Base-by-base conservation (phyloP, 192 early-diverging fungal genomes). In the Jimgerdemannia flammicorona region DNA sequence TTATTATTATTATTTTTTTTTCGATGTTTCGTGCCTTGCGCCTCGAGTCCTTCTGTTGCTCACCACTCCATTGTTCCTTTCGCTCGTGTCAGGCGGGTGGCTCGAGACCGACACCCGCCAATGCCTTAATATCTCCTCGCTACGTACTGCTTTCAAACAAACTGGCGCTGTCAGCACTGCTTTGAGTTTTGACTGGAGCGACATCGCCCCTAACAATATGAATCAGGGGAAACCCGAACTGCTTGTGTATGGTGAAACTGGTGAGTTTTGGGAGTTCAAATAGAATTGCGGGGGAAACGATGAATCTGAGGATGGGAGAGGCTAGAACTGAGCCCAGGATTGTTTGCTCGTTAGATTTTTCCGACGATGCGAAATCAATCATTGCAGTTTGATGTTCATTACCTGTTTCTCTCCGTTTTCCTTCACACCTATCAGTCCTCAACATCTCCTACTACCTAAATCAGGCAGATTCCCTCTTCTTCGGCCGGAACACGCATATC, bases 401-500 rank as follows among this genome's bases (percentile, higher is more conserved):
- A 29, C 29, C 29, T 29, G 29, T 29, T 68, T 20, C 67, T 20
- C 40, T 41, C 67, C 19, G 29, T 29, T 29, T 29, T 20, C 18
- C 40, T 41, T 14, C 67, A 8, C 19, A 18, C 29, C 29, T 29
- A 49, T 70, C 72, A 81, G 81, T 82, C n/a, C 67, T 83, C 42
- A 83, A 83, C 67, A 66, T 83, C 18, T 75, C 81, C 3, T 64
- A 66, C 29, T 83, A 79, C 54, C 43, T 83, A 2, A 49, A 44
- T 0, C 17, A 4, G n/a, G n/a, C n/a, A 17, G 71, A 40, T 19
- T 49, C 71, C 19, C 11, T 4, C 40, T 59, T 43, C 20, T 79
- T 77, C 54, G 81, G 81, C 43, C 39, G 44, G 0, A 17, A 54
- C 8, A 73, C 73, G 0, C 67, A 77, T 3, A 70, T 43, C 14